Conservation (phyloP, 2,329 filamentous ascomycete species). For the Cryphonectria carpinicola region DNA sequence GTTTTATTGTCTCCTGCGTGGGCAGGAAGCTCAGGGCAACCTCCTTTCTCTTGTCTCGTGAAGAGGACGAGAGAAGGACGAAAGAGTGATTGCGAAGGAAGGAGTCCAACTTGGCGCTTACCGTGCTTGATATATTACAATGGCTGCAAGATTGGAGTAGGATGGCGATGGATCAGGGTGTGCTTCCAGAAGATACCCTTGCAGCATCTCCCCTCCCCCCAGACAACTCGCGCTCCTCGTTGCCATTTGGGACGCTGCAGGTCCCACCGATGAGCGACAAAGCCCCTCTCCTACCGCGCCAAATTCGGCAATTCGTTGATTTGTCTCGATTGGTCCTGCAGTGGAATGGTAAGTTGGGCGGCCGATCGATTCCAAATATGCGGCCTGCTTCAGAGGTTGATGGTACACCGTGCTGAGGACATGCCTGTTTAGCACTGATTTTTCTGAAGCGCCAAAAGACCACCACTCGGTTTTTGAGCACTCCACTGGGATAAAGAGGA, state of each 20-base stretch:
- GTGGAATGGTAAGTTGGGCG: not conserved
- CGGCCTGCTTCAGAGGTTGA: not conserved
- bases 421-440: not conserved
- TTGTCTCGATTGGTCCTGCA: not conserved
- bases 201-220: slow-evolving; percentile 8
- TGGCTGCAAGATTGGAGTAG: not conserved
- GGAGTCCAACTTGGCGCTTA: not conserved
- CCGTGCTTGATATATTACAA: not conserved
- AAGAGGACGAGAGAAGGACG: not conserved
- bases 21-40: not conserved
- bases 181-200: not conserved
- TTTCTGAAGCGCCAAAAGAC: not conserved
- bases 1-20: not conserved
- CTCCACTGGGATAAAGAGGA: not conserved
- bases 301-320: slow-evolving; percentile 26
- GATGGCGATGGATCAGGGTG: not conserved
- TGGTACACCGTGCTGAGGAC: not conserved
- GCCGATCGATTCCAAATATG: not conserved
- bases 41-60: not conserved
- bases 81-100: not conserved
- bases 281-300: slow-evolving; percentile 16
- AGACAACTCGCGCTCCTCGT: slow-evolving; percentile 22
- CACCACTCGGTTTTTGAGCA: not conserved
- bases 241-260: slow-evolving; percentile 18
- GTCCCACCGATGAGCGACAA: slow-evolving; percentile 22